Conservation (phyloP, 306 rosid species). For the Gastrolobium bilobum region DNA sequence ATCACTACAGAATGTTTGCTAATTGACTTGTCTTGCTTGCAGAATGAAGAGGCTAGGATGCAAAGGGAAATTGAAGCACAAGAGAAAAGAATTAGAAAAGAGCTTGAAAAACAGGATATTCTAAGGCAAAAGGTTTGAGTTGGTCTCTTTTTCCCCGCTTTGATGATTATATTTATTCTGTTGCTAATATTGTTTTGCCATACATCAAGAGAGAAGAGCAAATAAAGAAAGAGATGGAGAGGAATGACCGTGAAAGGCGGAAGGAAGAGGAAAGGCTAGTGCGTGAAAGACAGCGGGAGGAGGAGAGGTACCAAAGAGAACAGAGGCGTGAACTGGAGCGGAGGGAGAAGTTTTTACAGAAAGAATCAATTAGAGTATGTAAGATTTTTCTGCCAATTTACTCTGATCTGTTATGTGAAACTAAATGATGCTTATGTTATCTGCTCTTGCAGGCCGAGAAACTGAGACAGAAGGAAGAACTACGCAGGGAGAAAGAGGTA, state of each 20-base stretch:
- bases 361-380: slow-evolving; percentile 78
- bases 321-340: slow-evolving; percentile 78
- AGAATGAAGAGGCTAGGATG: slow-evolving; percentile 77
- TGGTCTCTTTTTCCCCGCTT: slow-evolving; percentile 1
- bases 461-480: slow-evolving; percentile 77
- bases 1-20: slow-evolving; percentile 35
- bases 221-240: slow-evolving; percentile 77
- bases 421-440: slow-evolving; percentile 40
- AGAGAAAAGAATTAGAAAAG: slow-evolving; percentile 78
- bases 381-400: slow-evolving; percentile 39
- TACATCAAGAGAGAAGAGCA: slow-evolving; percentile 77
- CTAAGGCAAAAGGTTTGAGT: slow-evolving; percentile 74
- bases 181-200: slow-evolving; percentile 44
- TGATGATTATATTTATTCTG: slow-evolving; percentile 23
- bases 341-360: slow-evolving; percentile 74
- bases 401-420: slow-evolving; percentile 33
- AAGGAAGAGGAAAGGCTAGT: slow-evolving; percentile 81
- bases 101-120: slow-evolving; percentile 81
- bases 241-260: slow-evolving; percentile 74
- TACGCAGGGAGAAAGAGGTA: slow-evolving; percentile 73
- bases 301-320: slow-evolving; percentile 77
- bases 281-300: slow-evolving; percentile 84
- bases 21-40: slow-evolving; percentile 38
- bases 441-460: slow-evolving; percentile 67
- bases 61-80: slow-evolving; percentile 79